Percentiles rank a stretch among this genome's conserved stretches.
These are phyloP conservation scores for Blastomyces gilchristii DNA, from an alignment of 2,329 filamentous ascomycete genomes.

Conservation along the genomic window DNA sequence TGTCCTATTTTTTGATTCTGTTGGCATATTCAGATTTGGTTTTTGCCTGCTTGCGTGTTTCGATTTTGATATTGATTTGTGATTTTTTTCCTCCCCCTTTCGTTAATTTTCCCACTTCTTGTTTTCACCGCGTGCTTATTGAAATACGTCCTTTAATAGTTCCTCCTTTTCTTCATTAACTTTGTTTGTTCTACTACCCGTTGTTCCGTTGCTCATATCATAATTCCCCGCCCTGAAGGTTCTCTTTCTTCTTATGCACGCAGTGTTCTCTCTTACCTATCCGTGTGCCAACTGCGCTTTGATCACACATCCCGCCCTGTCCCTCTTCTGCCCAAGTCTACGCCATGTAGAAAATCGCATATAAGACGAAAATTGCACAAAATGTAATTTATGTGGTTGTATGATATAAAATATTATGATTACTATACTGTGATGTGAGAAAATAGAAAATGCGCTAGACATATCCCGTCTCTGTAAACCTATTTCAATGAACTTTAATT, in stretches of 20 bases:
- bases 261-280: background rate
- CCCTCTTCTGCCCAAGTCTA: background rate
- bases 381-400: background rate
- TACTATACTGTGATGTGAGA: background rate
- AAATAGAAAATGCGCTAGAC: background rate
- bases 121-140: background rate
- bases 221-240: background rate
- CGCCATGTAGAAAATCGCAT: background rate
- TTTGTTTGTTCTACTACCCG: no score
- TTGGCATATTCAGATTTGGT: background rate
- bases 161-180: no score
- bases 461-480: no score
- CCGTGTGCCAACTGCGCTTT: no score
- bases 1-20: background rate
- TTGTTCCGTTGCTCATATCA: no score
- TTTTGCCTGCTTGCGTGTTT: slow-evolving; percentile 1
- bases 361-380: background rate
- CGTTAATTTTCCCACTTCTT: background rate
- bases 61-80: background rate
- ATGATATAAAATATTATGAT: background rate
- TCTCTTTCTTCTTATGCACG: background rate
- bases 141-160: background rate
- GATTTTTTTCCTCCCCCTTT: background rate
- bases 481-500: no score
- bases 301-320: background rate